These are phyloP conservation scores for Lipomyces anomalus DNA, from an alignment of 805 yeast genomes.

Conservation along the genomic window DNA sequence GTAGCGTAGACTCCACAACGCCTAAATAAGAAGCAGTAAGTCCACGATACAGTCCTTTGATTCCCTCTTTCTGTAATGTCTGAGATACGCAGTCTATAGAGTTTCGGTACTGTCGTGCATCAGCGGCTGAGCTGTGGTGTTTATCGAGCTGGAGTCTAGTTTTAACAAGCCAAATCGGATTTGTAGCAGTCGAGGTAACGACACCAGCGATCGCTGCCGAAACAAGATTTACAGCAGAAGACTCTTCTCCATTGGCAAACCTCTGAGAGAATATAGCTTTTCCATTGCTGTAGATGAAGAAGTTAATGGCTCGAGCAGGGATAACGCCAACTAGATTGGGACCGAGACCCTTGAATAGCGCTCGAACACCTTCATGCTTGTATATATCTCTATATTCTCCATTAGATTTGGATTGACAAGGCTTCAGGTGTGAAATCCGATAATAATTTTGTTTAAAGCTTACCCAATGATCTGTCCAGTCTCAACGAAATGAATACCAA, in stretches of 20 bases:
- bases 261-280: constrained; percentile 65
- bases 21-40: constrained; percentile 91
- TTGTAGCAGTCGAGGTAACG: constrained; percentile 91
- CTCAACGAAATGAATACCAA: constrained; percentile 70
- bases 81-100: constrained; percentile 77
- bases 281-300: constrained; percentile 92
- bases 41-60: constrained; percentile 79
- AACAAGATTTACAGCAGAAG: constrained; percentile 75
- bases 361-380: constrained; percentile 70
- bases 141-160: constrained; percentile 91
- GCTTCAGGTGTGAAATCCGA: neutral
- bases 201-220: constrained; percentile 91
- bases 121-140: constrained; percentile 31
- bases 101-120: constrained; percentile 60
- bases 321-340: constrained; percentile 96
- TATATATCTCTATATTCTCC: constrained; percentile 47
- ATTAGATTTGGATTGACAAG: neutral
- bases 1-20: constrained; percentile 84
- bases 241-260: constrained; percentile 70
- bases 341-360: constrained; percentile 90
- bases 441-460: neutral
- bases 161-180: constrained; percentile 96
- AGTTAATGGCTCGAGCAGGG: constrained; percentile 95
- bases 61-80: constrained; percentile 70
- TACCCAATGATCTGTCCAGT: constrained; percentile 60